phyloP scores from a whole-genome alignment of 1,139 yeast genomes.

The Ogataea hybrid region DNA sequence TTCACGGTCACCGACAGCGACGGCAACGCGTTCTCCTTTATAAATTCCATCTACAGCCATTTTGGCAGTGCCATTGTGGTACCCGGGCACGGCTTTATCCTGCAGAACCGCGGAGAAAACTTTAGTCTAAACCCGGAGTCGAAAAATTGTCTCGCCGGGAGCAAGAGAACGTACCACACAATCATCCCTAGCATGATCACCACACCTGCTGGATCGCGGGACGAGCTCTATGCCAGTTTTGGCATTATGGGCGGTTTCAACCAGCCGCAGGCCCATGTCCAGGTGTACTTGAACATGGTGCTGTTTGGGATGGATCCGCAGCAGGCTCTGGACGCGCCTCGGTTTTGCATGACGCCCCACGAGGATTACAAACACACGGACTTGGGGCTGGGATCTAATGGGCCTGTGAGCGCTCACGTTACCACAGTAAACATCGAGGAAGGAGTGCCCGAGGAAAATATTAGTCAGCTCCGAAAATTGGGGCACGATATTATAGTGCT shows the following conservation, averaged over 20 bases:
- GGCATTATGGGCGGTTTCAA: conserved; percentile 91
- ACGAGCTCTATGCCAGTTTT: conserved; percentile 59
- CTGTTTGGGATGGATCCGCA: conserved; percentile 70
- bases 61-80: conserved; percentile 78
- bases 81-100: conserved; percentile 62
- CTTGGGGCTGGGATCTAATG: conserved; percentile 60
- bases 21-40: conserved; percentile 83
- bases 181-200: conserved; percentile 83
- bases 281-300: conserved; percentile 65
- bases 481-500: conserved; percentile 59
- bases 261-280: conserved; percentile 86
- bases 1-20: conserved; percentile 65
- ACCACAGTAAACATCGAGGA: conserved; percentile 68
- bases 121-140: conserved; percentile 61
- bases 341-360: conserved; percentile 61
- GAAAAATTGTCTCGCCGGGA: conserved; percentile 62
- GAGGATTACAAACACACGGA: conserved; percentile 43
- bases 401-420: conserved; percentile 59
- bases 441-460: conserved; percentile 48
- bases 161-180: conserved; percentile 79
- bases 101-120: conserved; percentile 77
- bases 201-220: conserved; percentile 30
- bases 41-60: conserved; percentile 67
- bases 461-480: conserved; percentile 42
- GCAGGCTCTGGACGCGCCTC: conserved; percentile 72